Evolutionary conservation across 2,329 filamentous ascomycete genomes (phyloP), one percentile per base, ranked within the genome.

Genomic region (Botryotinia calthae): DNA sequence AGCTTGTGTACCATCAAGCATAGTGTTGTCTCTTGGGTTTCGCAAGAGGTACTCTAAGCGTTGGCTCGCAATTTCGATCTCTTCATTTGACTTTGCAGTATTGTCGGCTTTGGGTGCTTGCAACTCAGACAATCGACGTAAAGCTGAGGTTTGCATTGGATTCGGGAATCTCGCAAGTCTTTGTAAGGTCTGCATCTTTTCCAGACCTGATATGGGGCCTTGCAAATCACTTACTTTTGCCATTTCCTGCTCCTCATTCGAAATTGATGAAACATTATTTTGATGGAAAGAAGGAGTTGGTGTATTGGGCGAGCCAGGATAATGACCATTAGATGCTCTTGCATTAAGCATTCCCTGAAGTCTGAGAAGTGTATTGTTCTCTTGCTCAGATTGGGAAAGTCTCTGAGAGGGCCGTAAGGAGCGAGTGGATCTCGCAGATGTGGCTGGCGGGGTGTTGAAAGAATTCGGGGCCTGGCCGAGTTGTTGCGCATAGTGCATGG

Each of bases 151-250:
- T 63, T 78, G 77, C 72, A 77, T 77, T 7, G 79, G 79, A 62
- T 80, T 80, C 1, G 76, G 75, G 72, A 79, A 80, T 63, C 76
- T 77, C 1, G 79, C 76, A 4, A 80, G 73, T 70, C 79, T 74
- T 61, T 80, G 79, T 31, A 80, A 73, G 34, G 78, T 79, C 59
- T 81, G 79, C 79, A 80, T 80, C 71, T 79, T 80, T 56, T 79
- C 77, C 10, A 79, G 69, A 9, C 78, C 78, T 56, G 77, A 74
- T 31, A 77, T 64, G 58, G 72, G 59, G 8, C 37, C 48, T 44
- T 70, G 65, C 10, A 40, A 22, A 56, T 64, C 66, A 20, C 34
- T 16, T 14, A 18, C 42, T 37, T 58, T 72, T 40, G 56, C 71
- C n/a, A 73, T 40, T 7, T 74, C 72, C 12, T 74, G 73, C 14